Evolutionary conservation across 495 filamentous ascomycete genomes (phyloP), one percentile per base, ranked within the genome.

Genomic region (Penicillium canariense): DNA sequence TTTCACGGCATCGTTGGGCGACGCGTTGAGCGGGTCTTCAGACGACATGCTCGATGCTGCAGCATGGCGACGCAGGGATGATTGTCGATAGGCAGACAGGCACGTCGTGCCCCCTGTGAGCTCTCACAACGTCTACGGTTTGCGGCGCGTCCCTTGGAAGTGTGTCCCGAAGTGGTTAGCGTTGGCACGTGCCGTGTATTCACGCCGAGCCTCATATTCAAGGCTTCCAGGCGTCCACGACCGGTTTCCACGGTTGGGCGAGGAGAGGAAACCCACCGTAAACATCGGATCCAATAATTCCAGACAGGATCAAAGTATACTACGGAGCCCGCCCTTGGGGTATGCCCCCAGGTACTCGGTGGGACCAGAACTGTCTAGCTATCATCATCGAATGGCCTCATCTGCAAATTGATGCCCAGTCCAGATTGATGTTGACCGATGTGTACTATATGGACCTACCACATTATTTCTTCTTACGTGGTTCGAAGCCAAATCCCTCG

Each of bases 1-100:
- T 54, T 71, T 84, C 62, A 72, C 30, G 58, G 68, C 54, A 56
- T 69, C 26, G 27, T 48, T 50, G 40, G 72, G 66, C 32, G 69
- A 72, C 40, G 68, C 63, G 30, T 67, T 62, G 28, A 67, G 61
- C 39, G 53, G 56, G 45, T 59, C 55, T 62, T 52, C 60, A 59
- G 45, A 59, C 22, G 59, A 66, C 65, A 68, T 68, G 25, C 49
- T 61, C 51, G 54, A 22, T 17, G 17, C 44, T 54, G 53, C 61
- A 51, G 61, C 65, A 65, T 67, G 48, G 46, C 59, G 59, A 52
- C 15, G 46, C 28, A 48, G 20, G 31, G 17, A 23, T 32, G 9
- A 28, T 23, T 35, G 46, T 35, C 46, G 20, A 14, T 11, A 45
- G 25, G n/a, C n/a, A n/a, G 26, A 20, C 43, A 46, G 43, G n/a